phyloP scores from a whole-genome alignment of 495 filamentous ascomycete species.

The Penicillium canescens region DNA sequence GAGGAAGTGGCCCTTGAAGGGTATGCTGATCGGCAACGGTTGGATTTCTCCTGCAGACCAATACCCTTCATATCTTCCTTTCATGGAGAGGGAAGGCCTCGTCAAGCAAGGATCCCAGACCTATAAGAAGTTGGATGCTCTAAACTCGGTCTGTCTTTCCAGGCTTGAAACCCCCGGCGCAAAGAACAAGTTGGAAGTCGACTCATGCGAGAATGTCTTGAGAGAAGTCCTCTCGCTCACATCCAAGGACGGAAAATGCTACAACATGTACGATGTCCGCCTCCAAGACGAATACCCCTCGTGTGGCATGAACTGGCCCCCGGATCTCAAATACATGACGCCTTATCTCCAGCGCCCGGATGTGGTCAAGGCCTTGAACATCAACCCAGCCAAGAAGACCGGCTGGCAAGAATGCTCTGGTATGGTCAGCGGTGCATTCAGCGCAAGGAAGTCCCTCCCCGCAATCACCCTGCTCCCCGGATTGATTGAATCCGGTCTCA shows the following conservation, averaged over 20 bases:
- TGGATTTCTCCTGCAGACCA: slow-evolving; percentile 92
- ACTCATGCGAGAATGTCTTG: slow-evolving; percentile 72
- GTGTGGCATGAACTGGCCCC: slow-evolving; percentile 97
- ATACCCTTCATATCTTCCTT: slow-evolving; percentile 84
- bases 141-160: slow-evolving; percentile 65
- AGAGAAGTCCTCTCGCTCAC: slow-evolving; percentile 65
- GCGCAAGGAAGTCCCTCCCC: slow-evolving; percentile 65
- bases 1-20: slow-evolving; percentile 73
- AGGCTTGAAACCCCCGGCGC: slow-evolving; percentile 52
- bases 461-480: slow-evolving; percentile 74
- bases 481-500: slow-evolving; percentile 68
- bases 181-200: slow-evolving; percentile 63
- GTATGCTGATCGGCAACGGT: slow-evolving; percentile 92
- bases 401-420: slow-evolving; percentile 93
- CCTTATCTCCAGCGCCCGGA: slow-evolving; percentile 85
- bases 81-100: slow-evolving; percentile 71
- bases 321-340: slow-evolving; percentile 71
- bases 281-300: slow-evolving; percentile 68
- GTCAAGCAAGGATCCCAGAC: slow-evolving; percentile 63
- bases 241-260: slow-evolving; percentile 58
- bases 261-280: slow-evolving; percentile 96
- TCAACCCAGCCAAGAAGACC: slow-evolving; percentile 75
- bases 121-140: slow-evolving; percentile 66
- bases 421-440: slow-evolving; percentile 70
- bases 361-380: slow-evolving; percentile 76